A percentile compares a stretch with the other conserved stretches of the same genome.
Conservation (phyloP, 1,284 basidiomycete species). For the Pisolithus thermaeus region DNA sequence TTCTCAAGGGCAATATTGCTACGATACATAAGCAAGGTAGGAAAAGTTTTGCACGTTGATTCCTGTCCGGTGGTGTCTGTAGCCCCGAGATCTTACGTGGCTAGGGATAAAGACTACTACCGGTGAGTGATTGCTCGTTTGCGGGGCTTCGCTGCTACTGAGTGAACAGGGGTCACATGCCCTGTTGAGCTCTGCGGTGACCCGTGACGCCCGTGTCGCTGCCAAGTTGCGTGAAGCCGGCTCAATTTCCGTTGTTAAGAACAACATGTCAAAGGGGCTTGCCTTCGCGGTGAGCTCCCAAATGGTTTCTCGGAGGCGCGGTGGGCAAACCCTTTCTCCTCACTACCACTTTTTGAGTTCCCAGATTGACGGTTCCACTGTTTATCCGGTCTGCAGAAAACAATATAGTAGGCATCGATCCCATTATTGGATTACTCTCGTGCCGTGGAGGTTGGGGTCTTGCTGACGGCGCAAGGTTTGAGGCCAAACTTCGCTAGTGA, state of each 20-base stretch:
- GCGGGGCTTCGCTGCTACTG: background rate
- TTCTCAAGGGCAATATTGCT: conserved; percentile 37
- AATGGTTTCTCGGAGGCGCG: conserved; percentile 28
- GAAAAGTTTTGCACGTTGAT: background rate
- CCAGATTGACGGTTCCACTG: conserved; percentile 49
- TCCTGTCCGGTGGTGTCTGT: too few relatives aligned
- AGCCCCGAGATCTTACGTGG: too few relatives aligned
- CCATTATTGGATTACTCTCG: conserved; percentile 46
- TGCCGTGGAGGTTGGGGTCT: conserved; percentile 36
- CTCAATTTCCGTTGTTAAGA: too few relatives aligned
- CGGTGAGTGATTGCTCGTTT: background rate
- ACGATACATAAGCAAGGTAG: conserved; percentile 40
- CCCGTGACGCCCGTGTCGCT: conserved; percentile 35
- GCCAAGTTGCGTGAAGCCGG: too few relatives aligned
- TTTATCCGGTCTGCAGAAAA: conserved; percentile 32
- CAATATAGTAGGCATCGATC: conserved; percentile 49
- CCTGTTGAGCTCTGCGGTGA: conserved; percentile 53
- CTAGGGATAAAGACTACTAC: too few relatives aligned
- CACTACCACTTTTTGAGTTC: conserved; percentile 48
- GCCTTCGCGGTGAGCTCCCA: too few relatives aligned
- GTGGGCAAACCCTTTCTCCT: conserved; percentile 45
- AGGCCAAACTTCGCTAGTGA: background rate
- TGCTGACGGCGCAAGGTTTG: background rate
- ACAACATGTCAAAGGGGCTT: too few relatives aligned
- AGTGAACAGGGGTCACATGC: conserved; percentile 43